Evolutionary conservation across 176 grass and related monocot species (phyloP), one percentile per base, ranked within the genome.

Genomic region (Hordeum marinum): DNA sequence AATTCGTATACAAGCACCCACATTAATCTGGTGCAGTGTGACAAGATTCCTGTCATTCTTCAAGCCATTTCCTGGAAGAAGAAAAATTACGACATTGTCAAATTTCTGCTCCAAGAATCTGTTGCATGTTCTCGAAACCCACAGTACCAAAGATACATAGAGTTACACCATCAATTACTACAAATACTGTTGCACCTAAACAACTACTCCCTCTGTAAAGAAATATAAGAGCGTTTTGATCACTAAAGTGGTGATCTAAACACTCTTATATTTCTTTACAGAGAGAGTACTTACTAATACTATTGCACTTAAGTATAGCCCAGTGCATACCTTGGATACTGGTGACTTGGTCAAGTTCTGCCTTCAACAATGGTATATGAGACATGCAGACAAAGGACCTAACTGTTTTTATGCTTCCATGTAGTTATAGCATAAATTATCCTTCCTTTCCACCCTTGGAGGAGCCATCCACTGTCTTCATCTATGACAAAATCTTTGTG

Each of bases 401-500:
- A 85, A 60, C 67, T 89, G 25, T 78, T 82, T 62, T 85, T 93
- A 73, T 91, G 96, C 60, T 93, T 98, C 96, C 96, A 98, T 80
- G 91, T 90, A 52, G 93, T 92, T 69, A 98, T 86, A 18, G 96
- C 93, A 85, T 98, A 95, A 63, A 98, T 92, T 70, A 98, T 95
- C 68, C 96, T 90, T 78, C 96, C 96, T 94, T 98, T 98, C 96
- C 96, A 98, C 20, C 96, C 96, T 89, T 98, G 96, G 52, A 98
- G 85, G 54, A 98, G 81, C 96, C 96, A 98, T 78, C 88, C 82
- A 46, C 78, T 88, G 68, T 98, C 96, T 88, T 98, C 96, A 72
- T 98, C 96, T 61, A 98, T 95, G 34, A 98, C 91, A 34, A 98
- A 98, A 81, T 98, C 96, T 83, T 98, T 95, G 90, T 98, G 96